phyloP scores from a whole-genome alignment of 2,329 filamentous ascomycete species.

The Neonectria hederae region DNA sequence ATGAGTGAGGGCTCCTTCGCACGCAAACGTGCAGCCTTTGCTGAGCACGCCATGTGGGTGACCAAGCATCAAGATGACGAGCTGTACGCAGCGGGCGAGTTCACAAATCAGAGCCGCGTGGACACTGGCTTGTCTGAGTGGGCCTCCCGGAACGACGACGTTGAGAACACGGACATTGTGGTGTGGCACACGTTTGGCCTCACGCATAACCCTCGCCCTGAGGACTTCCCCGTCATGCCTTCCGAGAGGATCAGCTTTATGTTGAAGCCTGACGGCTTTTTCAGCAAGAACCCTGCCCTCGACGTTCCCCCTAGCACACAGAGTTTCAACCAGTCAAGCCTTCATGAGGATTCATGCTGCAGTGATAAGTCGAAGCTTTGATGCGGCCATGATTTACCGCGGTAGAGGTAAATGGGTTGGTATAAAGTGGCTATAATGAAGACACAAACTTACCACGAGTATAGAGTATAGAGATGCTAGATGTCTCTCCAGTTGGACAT shows the following conservation, averaged over 20 bases:
- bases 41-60: slow-evolving; percentile 50
- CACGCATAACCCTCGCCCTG: slow-evolving; percentile 70
- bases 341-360: slow-evolving; percentile 4
- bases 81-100: slow-evolving; percentile 60
- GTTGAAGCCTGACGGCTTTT: slow-evolving; percentile 61
- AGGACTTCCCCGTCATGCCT: slow-evolving; percentile 72
- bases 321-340: not conserved
- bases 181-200: slow-evolving; percentile 92
- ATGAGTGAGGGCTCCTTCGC: slow-evolving; percentile 1
- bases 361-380: slow-evolving; percentile 3
- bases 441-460: not conserved
- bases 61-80: slow-evolving; percentile 59
- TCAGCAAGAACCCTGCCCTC: slow-evolving; percentile 57
- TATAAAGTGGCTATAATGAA: not conserved
- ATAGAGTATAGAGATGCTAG: too few species aligned
- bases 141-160: slow-evolving; percentile 47
- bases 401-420: not conserved
- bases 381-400: too few species aligned
- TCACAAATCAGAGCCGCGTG: slow-evolving; percentile 44
- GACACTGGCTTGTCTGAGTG: slow-evolving; percentile 37
- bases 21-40: slow-evolving; percentile 12
- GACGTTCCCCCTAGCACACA: slow-evolving; percentile 42
- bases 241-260: slow-evolving; percentile 60
- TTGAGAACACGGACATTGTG: slow-evolving; percentile 83
- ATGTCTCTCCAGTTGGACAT: not conserved